Evolutionary conservation across 257 asterid species (phyloP), one percentile per base, ranked within the genome.

Genomic region (Nemophila menziesii): DNA sequence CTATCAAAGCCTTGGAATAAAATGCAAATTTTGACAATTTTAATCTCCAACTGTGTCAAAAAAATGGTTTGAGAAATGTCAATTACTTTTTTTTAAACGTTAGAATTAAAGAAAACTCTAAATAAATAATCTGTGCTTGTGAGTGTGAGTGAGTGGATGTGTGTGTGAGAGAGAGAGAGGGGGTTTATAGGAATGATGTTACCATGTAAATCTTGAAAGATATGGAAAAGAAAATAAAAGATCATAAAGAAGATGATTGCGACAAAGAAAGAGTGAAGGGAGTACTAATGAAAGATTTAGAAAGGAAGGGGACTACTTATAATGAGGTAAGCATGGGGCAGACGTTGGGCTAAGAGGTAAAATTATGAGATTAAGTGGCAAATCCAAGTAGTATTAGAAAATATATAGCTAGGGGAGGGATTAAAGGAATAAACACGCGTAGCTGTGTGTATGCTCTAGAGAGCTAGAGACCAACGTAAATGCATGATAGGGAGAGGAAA

Each of bases 251-350:
- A 29, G 46, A 52, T 46, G 66, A 76, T 73, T 72, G 70, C 77
- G 47, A 69, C 29, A 53, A 60, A 73, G 74, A 69, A 71, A 54
- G 65, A 49, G 57, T 57, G 26, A 23, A 8, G 29, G 39, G 14
- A 5, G 12, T 6, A 50, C 14, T 21, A 23, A 20, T 23, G 38
- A 23, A 26, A 24, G 51, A 39, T 51, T 39, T 51, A 18, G 39
- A 39, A 24, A 26, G 1, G 14, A 13, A 51, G 57, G 65, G 15
- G 37, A 17, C 50, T 36, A 54, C 45, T 49, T 21, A 54, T n/a
- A n/a, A n/a, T 69, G 82, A 75, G 79, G 85, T 68, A 78, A 65
- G 80, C 69, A 44, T 48, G 41, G 49, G 49, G 49, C 51, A 51
- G 51, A 56, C n/a, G 22, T 11, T 42, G 12, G 8, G 24, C 29